Evolutionary conservation across 2,329 filamentous ascomycete species (phyloP).

Genomic region (Talaromyces sp.): DNA sequence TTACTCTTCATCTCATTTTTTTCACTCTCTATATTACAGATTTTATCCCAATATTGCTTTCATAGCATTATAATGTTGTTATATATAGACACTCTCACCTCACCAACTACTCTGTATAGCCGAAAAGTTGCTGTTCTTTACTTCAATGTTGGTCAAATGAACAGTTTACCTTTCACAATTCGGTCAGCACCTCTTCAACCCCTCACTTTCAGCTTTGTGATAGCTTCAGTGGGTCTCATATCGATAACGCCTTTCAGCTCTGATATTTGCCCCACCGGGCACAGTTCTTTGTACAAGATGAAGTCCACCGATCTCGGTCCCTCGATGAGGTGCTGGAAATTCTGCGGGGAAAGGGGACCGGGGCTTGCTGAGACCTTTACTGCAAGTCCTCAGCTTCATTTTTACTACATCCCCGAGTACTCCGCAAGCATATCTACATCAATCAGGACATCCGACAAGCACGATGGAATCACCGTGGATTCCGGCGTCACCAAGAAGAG

Average conservation of each 20-base stretch:
- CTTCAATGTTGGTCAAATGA: no score
- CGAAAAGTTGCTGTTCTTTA: neutral
- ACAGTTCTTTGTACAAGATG: neutral
- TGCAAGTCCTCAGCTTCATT: neutral
- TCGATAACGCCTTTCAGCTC: neutral
- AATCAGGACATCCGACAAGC: neutral
- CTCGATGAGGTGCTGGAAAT: neutral
- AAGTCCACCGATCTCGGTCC: neutral
- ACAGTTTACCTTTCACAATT: neutral
- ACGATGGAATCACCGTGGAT: neutral
- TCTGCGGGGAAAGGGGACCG: neutral
- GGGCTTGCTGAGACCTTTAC: neutral
- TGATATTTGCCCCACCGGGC: neutral
- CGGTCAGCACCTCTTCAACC: neutral
- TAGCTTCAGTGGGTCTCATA: neutral
- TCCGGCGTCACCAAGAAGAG: neutral
- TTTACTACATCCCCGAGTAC: neutral
- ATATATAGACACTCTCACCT: neutral
- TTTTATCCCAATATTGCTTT: neutral
- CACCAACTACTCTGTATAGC: neutral
- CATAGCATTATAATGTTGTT: neutral
- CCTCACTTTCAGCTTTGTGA: neutral
- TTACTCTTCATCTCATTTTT: neutral
- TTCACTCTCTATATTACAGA: neutral
- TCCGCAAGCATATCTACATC: neutral